Base-by-base conservation (phyloP, 805 yeast genomes). In the Candida stauntonica region DNA sequence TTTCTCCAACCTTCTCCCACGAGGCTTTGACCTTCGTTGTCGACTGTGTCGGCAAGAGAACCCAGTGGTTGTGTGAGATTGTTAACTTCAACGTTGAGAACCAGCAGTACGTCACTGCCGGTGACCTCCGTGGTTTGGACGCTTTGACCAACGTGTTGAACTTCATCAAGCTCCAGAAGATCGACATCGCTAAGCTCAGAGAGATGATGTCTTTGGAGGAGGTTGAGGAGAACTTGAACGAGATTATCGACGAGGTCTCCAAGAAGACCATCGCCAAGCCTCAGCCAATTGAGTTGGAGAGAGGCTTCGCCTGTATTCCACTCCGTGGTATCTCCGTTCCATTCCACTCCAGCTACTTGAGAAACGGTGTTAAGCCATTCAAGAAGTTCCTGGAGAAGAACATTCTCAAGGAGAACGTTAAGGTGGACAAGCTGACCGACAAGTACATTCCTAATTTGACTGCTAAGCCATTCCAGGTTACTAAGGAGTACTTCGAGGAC, bases 241-340 rank as follows among this genome's bases (percentile, higher is more conserved):
- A 87, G 67, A 91, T 91, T 55, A 85, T 87, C 42, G 77, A 68
- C 33, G 97, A 89, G 69, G 86, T 89, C 47, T 67, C 96, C 28
- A 77, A 79, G 64, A 79, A 85, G 62, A 77, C 96, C 14, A 38
- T 64, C 37, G 95, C 85, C 43, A 93, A 93, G 70, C 88, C 94
- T 38, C 98, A 91, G 72, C 99, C 99, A 54, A 86, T 93, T 62
- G 95, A 88, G 40, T 75, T 94, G 59, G 94, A 93, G 70, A 84
- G 99, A 72, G 99, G 99, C 18, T 91, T 86, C 55, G 98, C 99
- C 29, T 91, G 93, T 57, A 93, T 93, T 56, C 99, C 99, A 63
- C 78, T 93, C 66, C 88, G 84, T 74, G 99, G 99, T 55, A 93
- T 93, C 52, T 87, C 96, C n/a, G 99, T 93, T 62, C 99, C 99